Evolutionary conservation across 2,329 filamentous ascomycete genomes (phyloP).

Genomic region (Paecilomyces formosus): DNA sequence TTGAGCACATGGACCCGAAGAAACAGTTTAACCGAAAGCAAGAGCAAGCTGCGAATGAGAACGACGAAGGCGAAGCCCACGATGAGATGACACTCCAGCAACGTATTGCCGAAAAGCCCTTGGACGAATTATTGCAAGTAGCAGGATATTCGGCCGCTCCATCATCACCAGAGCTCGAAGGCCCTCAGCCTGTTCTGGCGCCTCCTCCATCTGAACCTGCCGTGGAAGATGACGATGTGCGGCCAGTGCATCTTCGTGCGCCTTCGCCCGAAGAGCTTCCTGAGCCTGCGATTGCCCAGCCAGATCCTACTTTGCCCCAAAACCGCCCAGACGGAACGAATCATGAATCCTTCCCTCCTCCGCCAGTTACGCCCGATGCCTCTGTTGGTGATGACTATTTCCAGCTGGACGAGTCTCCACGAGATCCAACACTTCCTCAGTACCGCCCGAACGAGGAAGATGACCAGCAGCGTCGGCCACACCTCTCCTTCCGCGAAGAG

Average conservation of each 20-base stretch:
- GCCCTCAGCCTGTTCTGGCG: slow-evolving; percentile 14
- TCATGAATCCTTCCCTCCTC: slow-evolving; percentile 3
- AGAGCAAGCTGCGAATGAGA: slow-evolving; percentile 8
- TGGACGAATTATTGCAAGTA: slow-evolving; percentile 37
- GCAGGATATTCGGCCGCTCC: slow-evolving; percentile 31
- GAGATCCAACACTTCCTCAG: slow-evolving; percentile 41
- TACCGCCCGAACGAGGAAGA: slow-evolving; percentile 34
- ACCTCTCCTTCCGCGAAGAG: slow-evolving; percentile 6
- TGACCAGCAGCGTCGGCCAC: slow-evolving; percentile 12
- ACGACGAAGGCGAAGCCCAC: slow-evolving; percentile 19
- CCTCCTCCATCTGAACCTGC: slow-evolving; percentile 14
- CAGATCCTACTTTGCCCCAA: slow-evolving; percentile 9
- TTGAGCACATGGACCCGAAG: slow-evolving; percentile 22
- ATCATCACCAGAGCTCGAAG: slow-evolving; percentile 12
- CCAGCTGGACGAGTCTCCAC: slow-evolving; percentile 6
- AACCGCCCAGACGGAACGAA: slow-evolving; percentile 11
- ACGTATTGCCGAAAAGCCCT: slow-evolving; percentile 26
- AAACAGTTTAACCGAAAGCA: slow-evolving; percentile 13
- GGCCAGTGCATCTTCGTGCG: slow-evolving; percentile 13
- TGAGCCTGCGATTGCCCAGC: background rate
- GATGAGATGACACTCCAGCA: slow-evolving; percentile 19
- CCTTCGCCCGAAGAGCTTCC: background rate
- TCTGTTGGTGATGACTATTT: background rate
- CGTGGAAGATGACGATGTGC: slow-evolving; percentile 15
- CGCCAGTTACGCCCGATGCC: slow-evolving; percentile 4